These are phyloP conservation scores for Bruguiera hainesii DNA, from an alignment of 441 rosid genomes.

Conservation along the genomic window DNA sequence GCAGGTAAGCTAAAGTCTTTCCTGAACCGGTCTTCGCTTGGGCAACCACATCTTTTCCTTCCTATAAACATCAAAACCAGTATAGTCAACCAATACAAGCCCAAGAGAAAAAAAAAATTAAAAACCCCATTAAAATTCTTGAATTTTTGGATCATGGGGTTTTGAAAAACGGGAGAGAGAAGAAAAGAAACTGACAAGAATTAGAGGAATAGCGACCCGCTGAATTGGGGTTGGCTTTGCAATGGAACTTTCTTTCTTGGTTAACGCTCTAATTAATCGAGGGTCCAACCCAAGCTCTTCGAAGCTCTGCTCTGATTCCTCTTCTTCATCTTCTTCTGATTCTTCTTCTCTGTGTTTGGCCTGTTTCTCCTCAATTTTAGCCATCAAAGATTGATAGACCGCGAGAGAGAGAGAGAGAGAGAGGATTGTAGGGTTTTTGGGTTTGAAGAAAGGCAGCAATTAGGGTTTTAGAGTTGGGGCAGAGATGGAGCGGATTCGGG, in stretches of 20 bases:
- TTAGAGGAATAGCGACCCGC: constrained; percentile 62
- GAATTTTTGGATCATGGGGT: not conserved
- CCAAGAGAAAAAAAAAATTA: not conserved
- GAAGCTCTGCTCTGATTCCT: constrained; percentile 42
- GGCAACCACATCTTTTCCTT: constrained; percentile 94
- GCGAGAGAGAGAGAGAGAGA: too few relatives aligned
- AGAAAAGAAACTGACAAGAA: constrained; percentile 45
- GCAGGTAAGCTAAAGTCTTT: constrained; percentile 80
- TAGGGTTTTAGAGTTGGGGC: not conserved
- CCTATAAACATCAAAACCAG: constrained; percentile 30
- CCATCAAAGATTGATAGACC: too few relatives aligned
- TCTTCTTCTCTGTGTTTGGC: not conserved
- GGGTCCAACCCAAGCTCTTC: constrained; percentile 59
- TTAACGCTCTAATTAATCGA: constrained; percentile 64
- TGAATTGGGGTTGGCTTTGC: constrained; percentile 79
- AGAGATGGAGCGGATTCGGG: not conserved
- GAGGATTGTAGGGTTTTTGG: too few relatives aligned
- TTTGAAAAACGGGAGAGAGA: not conserved
- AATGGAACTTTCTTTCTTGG: constrained; percentile 50
- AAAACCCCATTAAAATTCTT: not conserved
- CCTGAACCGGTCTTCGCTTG: constrained; percentile 92
- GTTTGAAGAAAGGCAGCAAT: not conserved
- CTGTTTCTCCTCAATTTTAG: not conserved
- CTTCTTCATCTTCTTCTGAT: constrained; percentile 23
- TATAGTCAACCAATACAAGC: not conserved